Evolutionary conservation across 805 yeast genomes (phyloP), one percentile per base, ranked within the genome.

Genomic region (Myxozyma mucilagina): DNA sequence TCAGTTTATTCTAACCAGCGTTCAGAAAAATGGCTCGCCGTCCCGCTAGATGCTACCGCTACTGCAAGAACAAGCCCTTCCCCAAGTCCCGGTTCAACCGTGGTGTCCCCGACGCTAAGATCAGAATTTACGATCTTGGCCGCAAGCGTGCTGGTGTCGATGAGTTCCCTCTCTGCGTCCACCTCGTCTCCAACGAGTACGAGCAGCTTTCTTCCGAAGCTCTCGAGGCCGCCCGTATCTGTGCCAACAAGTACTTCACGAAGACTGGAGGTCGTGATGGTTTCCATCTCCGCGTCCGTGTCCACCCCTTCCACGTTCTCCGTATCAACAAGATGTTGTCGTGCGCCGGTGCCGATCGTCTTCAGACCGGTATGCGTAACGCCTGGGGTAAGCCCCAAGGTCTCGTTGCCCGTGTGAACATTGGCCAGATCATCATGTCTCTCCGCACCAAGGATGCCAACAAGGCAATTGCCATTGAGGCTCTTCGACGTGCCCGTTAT

Each of bases 301-400:
- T 92, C 78, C 99, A 94, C 84, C 99, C 99, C 75, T 94, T 89
- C 98, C 99, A 94, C 87, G 99, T 94, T 73, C 87, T 94, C 81
- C 89, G 99, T 84, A 94, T 94, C 86, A 94, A 94, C 94, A 94
- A 94, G 90, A 94, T 94, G 99, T 91, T 94, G 97, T 94, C 99
- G 78, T 94, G 99, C 87, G 99, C 99, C 85, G 99, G 99, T 90
- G 99, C 99, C 80, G 99, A 94, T 93, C 91, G 99, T 89, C 87
- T 94, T 84, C 99, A 94, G 86, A 98, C 94, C 85, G 99, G 99
- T 92, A 94, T 94, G 99, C 93, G 99, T 90, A 96, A 96, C 87
- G 99, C 99, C 79, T 94, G 98, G 98, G 99, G 99, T 91, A 94
- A 94, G 86, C 99, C 99, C 77, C 97, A 92, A 76, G 99, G 99